Base-by-base conservation (phyloP, 805 yeast species). In the Candida quercuum region DNA sequence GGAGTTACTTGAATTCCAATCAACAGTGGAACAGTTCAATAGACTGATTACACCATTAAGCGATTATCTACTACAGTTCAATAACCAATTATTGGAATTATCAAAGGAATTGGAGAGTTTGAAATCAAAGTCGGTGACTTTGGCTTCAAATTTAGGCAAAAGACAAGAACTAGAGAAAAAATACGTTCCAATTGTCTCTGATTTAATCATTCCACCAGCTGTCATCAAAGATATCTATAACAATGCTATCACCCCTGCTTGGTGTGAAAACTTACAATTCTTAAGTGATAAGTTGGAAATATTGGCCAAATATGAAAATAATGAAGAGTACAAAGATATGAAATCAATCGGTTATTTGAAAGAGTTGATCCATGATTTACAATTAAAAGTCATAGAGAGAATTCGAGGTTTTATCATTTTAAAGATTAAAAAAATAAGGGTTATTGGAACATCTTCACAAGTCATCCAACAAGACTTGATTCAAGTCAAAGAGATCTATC, bases 101-200 rank as follows among this genome's bases (percentile, higher is more conserved):
- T 76, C 86, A 1, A 55, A 62, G 16, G 87, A 82, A 43, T 70
- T 83, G 71, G 80, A 75, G 49, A 67, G 66, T 32, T 66, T 83
- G 25, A 81, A 79, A 47, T 55, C 63, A 6, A 68, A 76, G 40
- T 76, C 85, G 2, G 54, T 69, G 14, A 59, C 63, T 14, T 56
- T 83, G 29, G 69, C 73, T 28, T 48, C 58, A 16, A 65, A 76
- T 28, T 64, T 81, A 12, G 64, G 64, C 11, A 59, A 63, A 28
- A 74, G 81, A 34, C 67, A 71, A 14, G 49, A 60, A 23, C 67
- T 73, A 15, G 75, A 78, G 39, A 56, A 59, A 8, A 67, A 67
- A 36, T 70, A 88, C 39, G 76, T 83, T 15, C 95, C 95, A 0
- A 63, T 86, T n/a, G 79, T 88, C 1, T 71, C 82, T 27, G 89